A percentile compares a stretch with the other conserved stretches of the same genome.
These are phyloP conservation scores for Suillus cothurnatus DNA, from an alignment of 768 basidiomycete genomes.

Conservation along the genomic window DNA sequence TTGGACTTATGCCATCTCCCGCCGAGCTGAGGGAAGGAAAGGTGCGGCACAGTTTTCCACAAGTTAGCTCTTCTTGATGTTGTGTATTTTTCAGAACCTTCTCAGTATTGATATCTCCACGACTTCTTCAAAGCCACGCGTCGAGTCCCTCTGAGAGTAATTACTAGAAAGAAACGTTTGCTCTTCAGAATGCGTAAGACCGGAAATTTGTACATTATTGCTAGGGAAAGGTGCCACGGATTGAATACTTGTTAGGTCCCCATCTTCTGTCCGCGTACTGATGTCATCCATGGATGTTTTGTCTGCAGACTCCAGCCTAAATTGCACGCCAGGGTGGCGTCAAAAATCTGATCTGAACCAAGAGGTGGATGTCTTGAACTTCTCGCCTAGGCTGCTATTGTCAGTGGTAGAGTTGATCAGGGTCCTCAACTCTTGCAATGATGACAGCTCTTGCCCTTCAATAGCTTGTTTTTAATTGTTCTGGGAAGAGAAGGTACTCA, in stretches of 20 bases:
- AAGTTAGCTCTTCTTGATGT: not conserved
- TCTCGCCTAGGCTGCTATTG: not conserved
- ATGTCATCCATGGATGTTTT: not conserved
- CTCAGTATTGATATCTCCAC: conserved; percentile 34
- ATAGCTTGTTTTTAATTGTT: not conserved
- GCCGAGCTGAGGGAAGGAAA: conserved; percentile 75
- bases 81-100: conserved; percentile 22
- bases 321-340: not conserved
- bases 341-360: not conserved
- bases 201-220: conserved; percentile 1
- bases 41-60: conserved; percentile 41
- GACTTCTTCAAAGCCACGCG: conserved; percentile 1
- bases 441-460: not conserved
- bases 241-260: not conserved
- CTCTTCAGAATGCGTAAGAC: not conserved
- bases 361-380: not conserved
- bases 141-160: conserved; percentile 1
- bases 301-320: not conserved
- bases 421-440: not conserved
- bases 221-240: not conserved
- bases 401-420: not conserved
- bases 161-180: not conserved
- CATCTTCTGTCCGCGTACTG: not conserved
- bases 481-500: not conserved
- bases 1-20: conserved; percentile 79